These are phyloP conservation scores for Beverwykella pulmonaria DNA, from an alignment of 495 filamentous ascomycete species.

Conservation along the genomic window DNA sequence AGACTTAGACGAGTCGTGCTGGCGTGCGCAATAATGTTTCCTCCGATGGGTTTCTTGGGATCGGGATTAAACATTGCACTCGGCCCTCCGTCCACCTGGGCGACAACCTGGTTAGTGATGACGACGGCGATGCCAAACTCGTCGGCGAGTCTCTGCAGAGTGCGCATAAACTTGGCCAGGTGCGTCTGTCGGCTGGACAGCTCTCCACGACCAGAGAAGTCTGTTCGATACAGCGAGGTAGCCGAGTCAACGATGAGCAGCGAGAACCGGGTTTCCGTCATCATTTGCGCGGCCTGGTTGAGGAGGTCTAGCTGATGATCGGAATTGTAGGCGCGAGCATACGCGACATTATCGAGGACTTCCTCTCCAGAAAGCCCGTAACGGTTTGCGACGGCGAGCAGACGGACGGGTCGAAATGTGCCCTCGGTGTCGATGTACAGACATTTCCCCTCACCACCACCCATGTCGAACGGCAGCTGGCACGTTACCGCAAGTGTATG, in stretches of 20 bases:
- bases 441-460: slow-evolving; percentile 96
- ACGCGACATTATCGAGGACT: slow-evolving; percentile 96
- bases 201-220: slow-evolving; percentile 93
- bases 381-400: slow-evolving; percentile 87
- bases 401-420: slow-evolving; percentile 90
- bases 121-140: slow-evolving; percentile 98
- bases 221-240: slow-evolving; percentile 91
- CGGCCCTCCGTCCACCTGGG: slow-evolving; percentile 94
- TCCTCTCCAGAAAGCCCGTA: slow-evolving; percentile 95
- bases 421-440: slow-evolving; percentile 99
- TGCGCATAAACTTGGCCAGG: slow-evolving; percentile 96
- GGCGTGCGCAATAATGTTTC: slow-evolving; percentile 97
- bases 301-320: slow-evolving; percentile 95
- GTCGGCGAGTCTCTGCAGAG: slow-evolving; percentile 88
- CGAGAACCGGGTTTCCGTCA: slow-evolving; percentile 98
- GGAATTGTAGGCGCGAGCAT: slow-evolving; percentile 96
- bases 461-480: slow-evolving; percentile 97
- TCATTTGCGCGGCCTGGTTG: slow-evolving; percentile 95
- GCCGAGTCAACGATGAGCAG: slow-evolving; percentile 93
- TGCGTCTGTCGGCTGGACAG: slow-evolving; percentile 87
- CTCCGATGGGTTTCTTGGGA: slow-evolving; percentile 98
- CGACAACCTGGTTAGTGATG: slow-evolving; percentile 98
- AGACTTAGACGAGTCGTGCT: slow-evolving; percentile 87
- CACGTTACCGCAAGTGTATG: slow-evolving; percentile 98
- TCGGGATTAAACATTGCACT: slow-evolving; percentile 98